A percentile compares a stretch with the other conserved stretches of the same genome.
Conservation (phyloP, 306 rosid species). For the Gastrolobium bilobum region DNA sequence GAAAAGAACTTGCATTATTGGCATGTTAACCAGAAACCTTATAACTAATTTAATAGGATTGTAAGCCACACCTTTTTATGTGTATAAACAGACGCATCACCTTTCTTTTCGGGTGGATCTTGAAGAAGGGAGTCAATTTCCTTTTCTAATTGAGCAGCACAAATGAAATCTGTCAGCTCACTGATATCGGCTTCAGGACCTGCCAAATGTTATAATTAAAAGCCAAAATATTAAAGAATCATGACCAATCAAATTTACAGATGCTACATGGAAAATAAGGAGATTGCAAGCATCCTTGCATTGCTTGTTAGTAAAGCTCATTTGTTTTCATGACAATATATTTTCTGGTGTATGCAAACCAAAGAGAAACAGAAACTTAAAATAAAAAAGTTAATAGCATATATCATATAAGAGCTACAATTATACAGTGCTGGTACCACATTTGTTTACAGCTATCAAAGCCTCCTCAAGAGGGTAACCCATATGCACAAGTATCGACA, state of each 20-base stretch:
- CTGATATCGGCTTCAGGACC: constrained; percentile 63
- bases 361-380: background rate
- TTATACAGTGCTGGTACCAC: constrained; percentile 56
- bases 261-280: background rate
- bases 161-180: constrained; percentile 77
- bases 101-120: constrained; percentile 6
- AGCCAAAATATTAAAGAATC: background rate
- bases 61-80: constrained; percentile 27
- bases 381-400: background rate
- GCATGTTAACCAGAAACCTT: constrained; percentile 11
- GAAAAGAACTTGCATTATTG: constrained; percentile 9
- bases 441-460: constrained; percentile 68
- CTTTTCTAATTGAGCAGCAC: constrained; percentile 71
- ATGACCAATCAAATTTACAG: background rate
- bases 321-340: background rate
- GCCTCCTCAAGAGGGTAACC: constrained; percentile 71
- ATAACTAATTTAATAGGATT: background rate
- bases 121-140: constrained; percentile 17
- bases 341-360: background rate
- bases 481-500: constrained; percentile 62
- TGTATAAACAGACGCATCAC: background rate
- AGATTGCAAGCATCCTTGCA: background rate
- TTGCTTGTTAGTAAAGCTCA: constrained; percentile 5
- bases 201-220: constrained; percentile 50
- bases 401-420: background rate